Evolutionary conservation across 1,139 yeast species (phyloP).

Genomic region (Blastobotrys serpentis): DNA sequence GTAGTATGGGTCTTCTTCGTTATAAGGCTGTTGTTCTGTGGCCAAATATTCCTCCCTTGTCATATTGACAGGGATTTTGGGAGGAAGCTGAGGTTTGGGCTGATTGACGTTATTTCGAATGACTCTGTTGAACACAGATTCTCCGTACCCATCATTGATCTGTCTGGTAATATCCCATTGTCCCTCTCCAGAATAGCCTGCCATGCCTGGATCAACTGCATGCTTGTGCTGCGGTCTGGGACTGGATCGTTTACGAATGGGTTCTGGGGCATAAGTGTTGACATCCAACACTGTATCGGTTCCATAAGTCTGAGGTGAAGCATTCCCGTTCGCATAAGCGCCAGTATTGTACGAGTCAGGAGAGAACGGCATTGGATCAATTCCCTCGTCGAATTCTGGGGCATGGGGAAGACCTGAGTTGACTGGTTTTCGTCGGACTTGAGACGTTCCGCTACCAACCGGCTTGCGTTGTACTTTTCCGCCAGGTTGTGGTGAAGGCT

Average conservation of each 20-base stretch:
- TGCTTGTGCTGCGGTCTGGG: constrained; percentile 20
- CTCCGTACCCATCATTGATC: constrained; percentile 39
- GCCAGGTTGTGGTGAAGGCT: constrained; percentile 13
- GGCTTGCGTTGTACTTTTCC: constrained; percentile 22
- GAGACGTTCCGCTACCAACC: constrained; percentile 14
- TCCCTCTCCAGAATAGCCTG: constrained; percentile 30
- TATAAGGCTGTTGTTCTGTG: constrained; percentile 21
- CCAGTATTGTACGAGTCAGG: constrained; percentile 28
- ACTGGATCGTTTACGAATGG: constrained; percentile 22
- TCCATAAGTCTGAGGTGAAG: constrained; percentile 9
- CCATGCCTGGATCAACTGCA: constrained; percentile 29
- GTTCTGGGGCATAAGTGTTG: constrained; percentile 33
- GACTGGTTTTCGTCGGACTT: constrained; percentile 26
- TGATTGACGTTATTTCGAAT: constrained; percentile 16
- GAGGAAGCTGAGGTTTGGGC: constrained; percentile 31
- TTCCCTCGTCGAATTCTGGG: constrained; percentile 19
- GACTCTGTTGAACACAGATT: constrained; percentile 34
- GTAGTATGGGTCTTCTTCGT: constrained; percentile 21
- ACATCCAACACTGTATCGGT: constrained; percentile 26
- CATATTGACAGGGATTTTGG: constrained; percentile 36
- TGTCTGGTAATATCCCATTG: constrained; percentile 35
- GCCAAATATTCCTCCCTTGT: constrained; percentile 32
- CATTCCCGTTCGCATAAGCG: constrained; percentile 8
- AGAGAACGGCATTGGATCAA: constrained; percentile 30
- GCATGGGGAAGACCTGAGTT: constrained; percentile 16